Conservation (phyloP, 805 yeast genomes). For the Sugiyamaella qingdaonensis region DNA sequence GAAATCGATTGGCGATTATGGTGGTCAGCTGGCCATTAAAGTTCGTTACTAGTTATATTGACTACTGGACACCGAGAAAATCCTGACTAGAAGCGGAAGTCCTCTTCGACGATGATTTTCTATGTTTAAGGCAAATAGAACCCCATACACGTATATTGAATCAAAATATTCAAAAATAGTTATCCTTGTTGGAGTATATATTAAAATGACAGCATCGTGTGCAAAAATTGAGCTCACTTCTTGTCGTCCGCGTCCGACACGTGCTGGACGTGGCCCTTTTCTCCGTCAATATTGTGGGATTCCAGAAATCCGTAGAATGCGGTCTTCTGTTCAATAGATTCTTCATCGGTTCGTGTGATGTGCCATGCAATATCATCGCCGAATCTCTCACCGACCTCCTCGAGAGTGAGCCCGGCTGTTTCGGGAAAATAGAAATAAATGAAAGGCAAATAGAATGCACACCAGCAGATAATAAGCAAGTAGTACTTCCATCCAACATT, state of each 20-base stretch:
- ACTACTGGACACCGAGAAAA: too few species aligned
- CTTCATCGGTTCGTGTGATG: neutral
- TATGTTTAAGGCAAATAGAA: too few species aligned
- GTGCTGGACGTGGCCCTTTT: neutral
- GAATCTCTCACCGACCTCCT: conserved; percentile 38
- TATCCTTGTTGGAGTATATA: too few species aligned
- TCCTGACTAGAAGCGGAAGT: too few species aligned
- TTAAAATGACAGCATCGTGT: too few species aligned
- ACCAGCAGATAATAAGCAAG: conserved; percentile 29
- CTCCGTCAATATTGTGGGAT: neutral
- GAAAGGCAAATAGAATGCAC: conserved; percentile 3
- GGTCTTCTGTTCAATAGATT: neutral
- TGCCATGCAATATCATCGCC: conserved; percentile 26
- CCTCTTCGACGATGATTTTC: too few species aligned
- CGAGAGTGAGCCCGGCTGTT: conserved; percentile 40
- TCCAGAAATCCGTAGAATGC: neutral
- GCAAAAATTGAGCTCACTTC: neutral
- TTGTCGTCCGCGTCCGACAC: neutral
- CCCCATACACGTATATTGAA: too few species aligned
- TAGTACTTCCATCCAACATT: conserved; percentile 41
- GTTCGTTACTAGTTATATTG: too few species aligned
- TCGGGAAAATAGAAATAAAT: conserved; percentile 36
- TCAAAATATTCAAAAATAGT: too few species aligned
- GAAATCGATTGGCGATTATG: too few species aligned
- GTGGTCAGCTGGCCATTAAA: too few species aligned